Evolutionary conservation across 495 filamentous ascomycete species (phyloP).

Genomic region (Podospora bellae-mahoneyi): DNA sequence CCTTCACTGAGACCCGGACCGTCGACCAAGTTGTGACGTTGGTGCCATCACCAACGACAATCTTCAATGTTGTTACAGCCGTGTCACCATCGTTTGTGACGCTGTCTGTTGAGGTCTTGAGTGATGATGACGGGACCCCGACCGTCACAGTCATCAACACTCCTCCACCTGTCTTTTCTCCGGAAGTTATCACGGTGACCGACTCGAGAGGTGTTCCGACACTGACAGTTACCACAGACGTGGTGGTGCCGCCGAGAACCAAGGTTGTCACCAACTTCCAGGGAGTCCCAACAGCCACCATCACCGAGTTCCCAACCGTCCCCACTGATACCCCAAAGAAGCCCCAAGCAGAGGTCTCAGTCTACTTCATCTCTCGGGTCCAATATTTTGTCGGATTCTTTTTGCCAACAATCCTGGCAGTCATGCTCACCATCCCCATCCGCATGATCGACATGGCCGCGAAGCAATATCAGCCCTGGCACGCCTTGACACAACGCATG

Average conservation of each 20-base stretch:
- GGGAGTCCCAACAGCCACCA: conserved; percentile 32
- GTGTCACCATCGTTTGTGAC: conserved; percentile 21
- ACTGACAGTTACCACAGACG: conserved; percentile 28
- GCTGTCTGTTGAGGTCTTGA: conserved; percentile 22
- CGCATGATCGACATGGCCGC: conserved; percentile 37
- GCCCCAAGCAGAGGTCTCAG: conserved; percentile 13
- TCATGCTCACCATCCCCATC: conserved; percentile 33
- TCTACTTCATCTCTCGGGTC: conserved; percentile 25
- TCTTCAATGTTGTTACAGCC: conserved; percentile 9
- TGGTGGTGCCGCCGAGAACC: conserved; percentile 23
- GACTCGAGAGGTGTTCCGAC: conserved; percentile 26
- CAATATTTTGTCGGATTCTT: conserved; percentile 40
- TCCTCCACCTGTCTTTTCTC: conserved; percentile 26
- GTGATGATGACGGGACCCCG: conserved; percentile 20
- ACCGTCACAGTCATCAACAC: conserved; percentile 30
- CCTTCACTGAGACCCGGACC: conserved; percentile 9
- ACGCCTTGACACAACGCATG: conserved; percentile 29
- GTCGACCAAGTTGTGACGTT: conserved; percentile 13
- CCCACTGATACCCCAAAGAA: conserved; percentile 10
- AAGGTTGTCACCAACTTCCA: conserved; percentile 24
- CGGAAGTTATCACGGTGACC: conserved; percentile 27
- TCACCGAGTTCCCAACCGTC: conserved; percentile 29
- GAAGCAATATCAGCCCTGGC: conserved; percentile 38
- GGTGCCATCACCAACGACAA: conserved; percentile 15
- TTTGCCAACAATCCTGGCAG: conserved; percentile 33